Evolutionary conservation across 805 yeast species (phyloP).

Genomic region (Cyberlindnera veronae): DNA sequence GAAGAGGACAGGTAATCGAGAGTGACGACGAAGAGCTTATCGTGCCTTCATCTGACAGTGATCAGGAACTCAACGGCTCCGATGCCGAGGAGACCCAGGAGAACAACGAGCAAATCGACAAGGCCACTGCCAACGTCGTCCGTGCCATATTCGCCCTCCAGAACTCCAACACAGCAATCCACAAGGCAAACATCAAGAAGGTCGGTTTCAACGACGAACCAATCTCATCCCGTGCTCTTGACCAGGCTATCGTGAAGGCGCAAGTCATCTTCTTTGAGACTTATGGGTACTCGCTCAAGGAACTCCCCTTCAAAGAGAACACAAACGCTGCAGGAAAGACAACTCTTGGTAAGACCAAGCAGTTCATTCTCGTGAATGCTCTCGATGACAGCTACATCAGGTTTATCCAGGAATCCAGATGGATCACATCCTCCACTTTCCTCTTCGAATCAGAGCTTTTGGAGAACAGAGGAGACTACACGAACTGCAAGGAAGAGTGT

Average conservation of each 20-base stretch:
- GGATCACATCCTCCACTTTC: constrained; percentile 10
- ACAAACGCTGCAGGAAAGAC: constrained; percentile 12
- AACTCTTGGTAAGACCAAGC: constrained; percentile 8
- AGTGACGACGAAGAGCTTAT: not conserved
- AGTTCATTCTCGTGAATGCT: constrained; percentile 18
- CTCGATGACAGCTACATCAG: constrained; percentile 14
- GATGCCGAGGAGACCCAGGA: constrained; percentile 2
- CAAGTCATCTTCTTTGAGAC: constrained; percentile 5
- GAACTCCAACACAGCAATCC: constrained; percentile 12
- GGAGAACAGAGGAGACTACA: constrained; percentile 25
- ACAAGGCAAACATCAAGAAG: constrained; percentile 13
- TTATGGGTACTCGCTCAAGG: constrained; percentile 12
- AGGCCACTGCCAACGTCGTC: constrained; percentile 5
- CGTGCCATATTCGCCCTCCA: constrained; percentile 15
- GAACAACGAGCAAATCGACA: not conserved
- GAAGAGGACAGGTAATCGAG: not conserved
- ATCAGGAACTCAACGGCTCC: not conserved
- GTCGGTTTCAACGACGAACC: constrained; percentile 8
- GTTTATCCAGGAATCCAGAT: constrained; percentile 18
- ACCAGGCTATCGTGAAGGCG: constrained; percentile 7
- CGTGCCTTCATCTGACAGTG: not conserved
- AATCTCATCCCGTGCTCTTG: constrained; percentile 1
- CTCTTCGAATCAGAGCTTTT: constrained; percentile 24
- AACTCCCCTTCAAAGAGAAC: constrained; percentile 16
- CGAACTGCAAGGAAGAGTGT: constrained; percentile 16